Evolutionary conservation across 1,284 basidiomycete genomes (phyloP), one percentile per base, ranked within the genome.

Genomic region (Cutaneotrichosporon sp.): DNA sequence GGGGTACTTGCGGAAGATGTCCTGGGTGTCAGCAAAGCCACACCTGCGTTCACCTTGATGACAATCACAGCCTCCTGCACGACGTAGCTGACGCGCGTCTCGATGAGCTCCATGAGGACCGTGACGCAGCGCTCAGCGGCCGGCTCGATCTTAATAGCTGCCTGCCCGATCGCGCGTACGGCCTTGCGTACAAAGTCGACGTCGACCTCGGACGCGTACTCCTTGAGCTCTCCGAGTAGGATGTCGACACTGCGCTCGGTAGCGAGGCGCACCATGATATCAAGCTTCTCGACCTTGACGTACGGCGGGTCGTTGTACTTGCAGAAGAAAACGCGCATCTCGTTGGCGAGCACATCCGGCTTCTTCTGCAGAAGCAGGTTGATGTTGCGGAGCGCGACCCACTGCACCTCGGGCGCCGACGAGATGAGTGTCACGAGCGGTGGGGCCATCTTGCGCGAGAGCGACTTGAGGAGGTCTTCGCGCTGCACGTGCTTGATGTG

Each of bases 301-400:
- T 99, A 99, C 68, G 97, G 93, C 2, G 97, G 97, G 76, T 99
- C 97, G 76, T 98, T 99, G 82, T 99, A 99, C 81, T 98, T 99
- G 89, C 95, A 98, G 82, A 99, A 99, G 82, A 99, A 99, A 22
- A 97, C 93, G 69, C 94, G 91, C 79, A 99, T 95, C 75, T 99
- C 96, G 79, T 97, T 97, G 80, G 92, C 90, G 58, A 99, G 84
- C 16, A 99, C 92, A 47, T 89, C 82, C 9, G 96, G 94, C 58
- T 97, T 86, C 63, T 97, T 87, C 81, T 99, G 97, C 65, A 99
- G 93, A 70, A 99, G 92, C 36, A 99, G 86, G 51, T 98, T 86
- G 74, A 99, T 99, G 78, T 99, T 99, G 62, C 97, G 87, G 32
- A 99, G 83, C 0, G 95, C 92, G 42, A 99, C 95, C 81, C 98